Percentiles rank a stretch among this genome's conserved stretches.
Evolutionary conservation across 2,329 filamentous ascomycete species (phyloP).

Genomic region (Phaeosphaeria sp.): DNA sequence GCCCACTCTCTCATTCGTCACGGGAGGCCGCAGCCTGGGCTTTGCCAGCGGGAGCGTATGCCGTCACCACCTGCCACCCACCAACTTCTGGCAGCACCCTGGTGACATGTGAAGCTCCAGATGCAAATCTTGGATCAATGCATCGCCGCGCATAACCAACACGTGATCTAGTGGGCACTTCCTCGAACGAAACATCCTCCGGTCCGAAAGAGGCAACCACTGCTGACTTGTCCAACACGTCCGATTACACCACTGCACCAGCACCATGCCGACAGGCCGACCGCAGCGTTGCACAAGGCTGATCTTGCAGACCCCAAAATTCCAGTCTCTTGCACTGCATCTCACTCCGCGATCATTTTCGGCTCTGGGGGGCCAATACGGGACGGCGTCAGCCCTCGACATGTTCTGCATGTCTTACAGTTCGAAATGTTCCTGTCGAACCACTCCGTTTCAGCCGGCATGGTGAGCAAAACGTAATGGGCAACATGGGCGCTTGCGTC

Average conservation of each 20-base stretch:
- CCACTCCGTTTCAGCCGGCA: slow-evolving; percentile 25
- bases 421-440: slow-evolving; percentile 28
- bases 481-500: slow-evolving; percentile 9
- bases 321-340: slow-evolving; percentile 22
- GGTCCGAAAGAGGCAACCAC: slow-evolving; percentile 19
- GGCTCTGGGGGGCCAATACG: slow-evolving; percentile 19
- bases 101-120: neutral
- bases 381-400: slow-evolving; percentile 6
- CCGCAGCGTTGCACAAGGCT: slow-evolving; percentile 23
- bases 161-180: slow-evolving; percentile 22
- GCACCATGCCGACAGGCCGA: slow-evolving; percentile 3
- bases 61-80: neutral
- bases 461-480: slow-evolving; percentile 8
- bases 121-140: neutral
- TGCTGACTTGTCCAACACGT: slow-evolving; percentile 2
- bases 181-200: slow-evolving; percentile 21
- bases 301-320: slow-evolving; percentile 22
- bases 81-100: neutral
- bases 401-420: slow-evolving; percentile 13
- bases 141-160: slow-evolving; percentile 10
- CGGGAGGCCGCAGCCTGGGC: neutral
- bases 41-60: neutral
- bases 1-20: neutral
- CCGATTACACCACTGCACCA: slow-evolving; percentile 10
- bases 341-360: slow-evolving; percentile 17